Conservation (phyloP, 495 filamentous ascomycete species). For the Xylaria flabelliformis region DNA sequence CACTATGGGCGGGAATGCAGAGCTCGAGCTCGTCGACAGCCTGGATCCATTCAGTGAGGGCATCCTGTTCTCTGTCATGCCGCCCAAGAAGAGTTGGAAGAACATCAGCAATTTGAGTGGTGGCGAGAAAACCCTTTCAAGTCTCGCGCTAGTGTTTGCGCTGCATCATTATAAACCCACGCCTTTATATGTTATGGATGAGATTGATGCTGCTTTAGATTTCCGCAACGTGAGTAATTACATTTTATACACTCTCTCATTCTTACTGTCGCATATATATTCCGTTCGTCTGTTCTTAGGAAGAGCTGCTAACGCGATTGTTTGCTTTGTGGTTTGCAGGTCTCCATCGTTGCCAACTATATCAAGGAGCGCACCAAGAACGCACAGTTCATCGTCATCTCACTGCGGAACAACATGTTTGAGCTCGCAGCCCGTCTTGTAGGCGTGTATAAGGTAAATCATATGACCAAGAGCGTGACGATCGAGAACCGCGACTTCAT, state of each 20-base stretch:
- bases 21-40: slow-evolving; percentile 93
- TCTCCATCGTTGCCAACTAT: slow-evolving; percentile 96
- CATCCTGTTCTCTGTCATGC: slow-evolving; percentile 97
- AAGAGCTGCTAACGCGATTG: neutral
- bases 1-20: slow-evolving; percentile 98
- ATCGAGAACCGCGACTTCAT: slow-evolving; percentile 92
- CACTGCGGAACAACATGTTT: slow-evolving; percentile 99
- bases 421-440: slow-evolving; percentile 92
- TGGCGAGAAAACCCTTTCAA: slow-evolving; percentile 96
- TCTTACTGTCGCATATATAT: neutral
- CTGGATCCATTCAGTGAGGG: slow-evolving; percentile 97
- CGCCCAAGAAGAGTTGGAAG: slow-evolving; percentile 99
- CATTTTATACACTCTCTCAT: neutral
- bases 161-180: slow-evolving; percentile 98
- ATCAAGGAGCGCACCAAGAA: slow-evolving; percentile 99
- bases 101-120: slow-evolving; percentile 94
- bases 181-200: slow-evolving; percentile 98
- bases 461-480: slow-evolving; percentile 99
- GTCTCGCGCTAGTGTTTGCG: slow-evolving; percentile 93
- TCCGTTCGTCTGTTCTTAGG: neutral
- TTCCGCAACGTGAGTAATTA: slow-evolving; percentile 87
- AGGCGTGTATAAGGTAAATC: slow-evolving; percentile 98
- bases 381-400: slow-evolving; percentile 98
- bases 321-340: slow-evolving; percentile 54
- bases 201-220: slow-evolving; percentile 97